Base-by-base conservation (phyloP, 176 grass and related monocot genomes). In the Raddia distichophylla region DNA sequence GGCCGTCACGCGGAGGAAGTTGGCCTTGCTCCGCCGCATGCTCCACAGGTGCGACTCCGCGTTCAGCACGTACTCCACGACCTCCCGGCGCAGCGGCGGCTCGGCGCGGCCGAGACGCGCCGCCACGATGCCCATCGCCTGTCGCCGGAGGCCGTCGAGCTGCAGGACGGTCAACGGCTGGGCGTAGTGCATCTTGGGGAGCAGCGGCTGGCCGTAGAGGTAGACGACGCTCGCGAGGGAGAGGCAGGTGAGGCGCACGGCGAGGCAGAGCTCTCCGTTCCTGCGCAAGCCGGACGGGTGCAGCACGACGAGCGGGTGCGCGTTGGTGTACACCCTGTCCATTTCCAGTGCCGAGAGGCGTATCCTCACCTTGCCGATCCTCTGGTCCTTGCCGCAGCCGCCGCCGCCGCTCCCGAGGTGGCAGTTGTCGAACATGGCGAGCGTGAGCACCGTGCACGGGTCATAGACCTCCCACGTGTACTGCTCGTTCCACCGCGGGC, bases 391-490 rank as follows among this genome's bases (percentile, higher is more conserved):
- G 53, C 5, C 1, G 10, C 18, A 67, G 11, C 0, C 7, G 13
- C 2, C 59, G 20, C 5, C 49, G 2, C 2, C 7, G 20, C 0
- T 78, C 34, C 75, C 56, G 64, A 93, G 65, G 6, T 83, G 86
- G 37, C 83, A 80, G 59, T 97, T 91, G 84, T 97, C 86, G 87
- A 97, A 93, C 43, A 97, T 79, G 61, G 91, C 94, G 55, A 97
- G 71, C 18, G 89, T 93, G 83, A 97, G 81, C 71, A 93, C 94
- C 1, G 91, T 97, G 84, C 86, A 91, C 2, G 82, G 94, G 79
- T 97, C 94, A 69, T 91, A 86, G 6, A 97, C 89, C 70, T 93
- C 91, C 91, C 91, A 97, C 10, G 94, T 97, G 89, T 93, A 97
- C 80, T 93, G 94, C 82, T 97, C 94, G 79, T 97, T 97, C 94